Evolutionary conservation across 257 asterid genomes (phyloP).

Genomic region (Craterostigma plantagineum): DNA sequence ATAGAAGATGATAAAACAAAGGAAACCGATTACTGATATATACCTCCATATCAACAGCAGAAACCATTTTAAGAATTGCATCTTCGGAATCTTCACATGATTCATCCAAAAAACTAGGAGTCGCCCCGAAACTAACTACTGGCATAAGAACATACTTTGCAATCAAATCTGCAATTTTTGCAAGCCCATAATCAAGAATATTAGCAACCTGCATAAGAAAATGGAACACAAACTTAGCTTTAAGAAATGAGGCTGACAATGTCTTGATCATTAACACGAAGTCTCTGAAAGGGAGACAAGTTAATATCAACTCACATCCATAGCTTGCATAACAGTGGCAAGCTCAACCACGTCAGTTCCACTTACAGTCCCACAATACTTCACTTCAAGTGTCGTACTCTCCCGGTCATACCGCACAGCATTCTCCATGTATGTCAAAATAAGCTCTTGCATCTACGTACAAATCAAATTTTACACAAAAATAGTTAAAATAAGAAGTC

Average conservation of each 20-base stretch:
- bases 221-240: constrained; percentile 7
- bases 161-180: constrained; percentile 69
- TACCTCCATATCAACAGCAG: constrained; percentile 41
- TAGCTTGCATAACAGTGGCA: constrained; percentile 51
- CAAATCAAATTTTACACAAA: constrained; percentile 47
- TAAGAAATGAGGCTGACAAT: constrained; percentile 5
- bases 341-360: constrained; percentile 50
- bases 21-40: constrained; percentile 9
- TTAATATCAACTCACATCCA: constrained; percentile 51
- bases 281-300: constrained; percentile 1
- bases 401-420: constrained; percentile 59
- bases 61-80: constrained; percentile 44
- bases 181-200: constrained; percentile 69
- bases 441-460: constrained; percentile 73
- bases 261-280: background rate
- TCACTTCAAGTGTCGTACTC: constrained; percentile 32
- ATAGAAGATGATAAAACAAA: background rate
- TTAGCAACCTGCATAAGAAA: constrained; percentile 46
- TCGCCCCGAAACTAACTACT: constrained; percentile 24
- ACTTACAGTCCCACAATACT: constrained; percentile 20
- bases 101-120: constrained; percentile 33
- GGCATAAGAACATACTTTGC: constrained; percentile 45
- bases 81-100: constrained; percentile 19
- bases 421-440: constrained; percentile 47
- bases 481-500: too few species aligned